Percentiles rank a stretch among this genome's conserved stretches.
Evolutionary conservation across 2,329 filamentous ascomycete species (phyloP).

Genomic region (Aureobasidium musti): DNA sequence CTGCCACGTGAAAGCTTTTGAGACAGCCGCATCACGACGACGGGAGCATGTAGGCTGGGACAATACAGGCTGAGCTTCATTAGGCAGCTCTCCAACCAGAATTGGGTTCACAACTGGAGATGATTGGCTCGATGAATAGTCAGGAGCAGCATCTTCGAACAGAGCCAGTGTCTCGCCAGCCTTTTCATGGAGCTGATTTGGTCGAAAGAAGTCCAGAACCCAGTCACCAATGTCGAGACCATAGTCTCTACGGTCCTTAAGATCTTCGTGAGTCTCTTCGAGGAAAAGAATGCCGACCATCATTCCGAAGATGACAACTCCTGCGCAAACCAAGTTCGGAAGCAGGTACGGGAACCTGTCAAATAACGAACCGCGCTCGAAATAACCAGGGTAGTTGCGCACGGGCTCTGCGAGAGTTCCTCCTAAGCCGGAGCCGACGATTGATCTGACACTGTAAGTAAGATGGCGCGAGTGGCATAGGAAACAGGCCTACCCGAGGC

Average conservation of each 20-base stretch:
- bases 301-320: slow-evolving; percentile 74
- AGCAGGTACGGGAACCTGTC: slow-evolving; percentile 86
- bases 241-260: slow-evolving; percentile 72
- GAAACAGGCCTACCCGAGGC: slow-evolving; percentile 69
- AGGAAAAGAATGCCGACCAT: slow-evolving; percentile 80
- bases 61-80: slow-evolving; percentile 45
- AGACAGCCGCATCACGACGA: slow-evolving; percentile 45
- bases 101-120: slow-evolving; percentile 52
- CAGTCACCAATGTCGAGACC: slow-evolving; percentile 76
- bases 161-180: slow-evolving; percentile 60
- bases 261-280: slow-evolving; percentile 88
- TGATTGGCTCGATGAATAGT: slow-evolving; percentile 63
- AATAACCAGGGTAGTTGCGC: slow-evolving; percentile 74
- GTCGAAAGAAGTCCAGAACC: slow-evolving; percentile 50
- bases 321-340: slow-evolving; percentile 85
- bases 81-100: slow-evolving; percentile 40
- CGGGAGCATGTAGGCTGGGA: slow-evolving; percentile 35
- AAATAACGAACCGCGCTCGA: slow-evolving; percentile 73
- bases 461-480: background rate
- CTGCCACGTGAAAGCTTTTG: slow-evolving; percentile 76
- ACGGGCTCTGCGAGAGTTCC: slow-evolving; percentile 87
- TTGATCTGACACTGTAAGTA: slow-evolving; percentile 62
- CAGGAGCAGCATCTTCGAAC: slow-evolving; percentile 65
- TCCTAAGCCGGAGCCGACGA: slow-evolving; percentile 88
- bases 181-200: slow-evolving; percentile 41